These are phyloP conservation scores for Phytopythium boreale DNA, from an alignment of 352 stramenopile genomes.

Conservation along the genomic window DNA sequence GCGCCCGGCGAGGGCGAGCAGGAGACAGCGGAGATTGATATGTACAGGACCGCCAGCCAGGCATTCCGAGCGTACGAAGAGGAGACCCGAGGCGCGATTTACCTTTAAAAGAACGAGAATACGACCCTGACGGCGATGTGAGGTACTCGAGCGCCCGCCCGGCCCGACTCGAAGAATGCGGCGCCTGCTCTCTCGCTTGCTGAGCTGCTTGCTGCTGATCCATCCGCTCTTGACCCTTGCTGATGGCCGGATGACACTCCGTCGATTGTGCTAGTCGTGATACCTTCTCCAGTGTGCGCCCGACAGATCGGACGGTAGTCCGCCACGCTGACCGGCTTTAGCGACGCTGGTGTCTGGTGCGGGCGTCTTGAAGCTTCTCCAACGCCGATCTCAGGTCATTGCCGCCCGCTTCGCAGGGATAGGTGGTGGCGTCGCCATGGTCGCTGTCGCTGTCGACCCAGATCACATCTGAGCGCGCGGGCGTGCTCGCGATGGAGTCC, in stretches of 20 bases:
- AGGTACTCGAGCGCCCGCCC: conserved; percentile 2
- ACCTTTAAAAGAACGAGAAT: conserved; percentile 26
- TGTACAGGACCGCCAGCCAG: conserved; percentile 9
- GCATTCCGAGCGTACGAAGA: background rate
- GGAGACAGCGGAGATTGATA: conserved; percentile 12
- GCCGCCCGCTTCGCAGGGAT: background rate
- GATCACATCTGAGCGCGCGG: background rate
- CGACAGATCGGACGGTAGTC: background rate
- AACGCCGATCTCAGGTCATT: background rate
- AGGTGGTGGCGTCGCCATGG: background rate
- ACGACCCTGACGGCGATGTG: conserved; percentile 18
- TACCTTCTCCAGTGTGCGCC: background rate
- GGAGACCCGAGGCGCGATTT: conserved; percentile 1
- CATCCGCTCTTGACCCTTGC: background rate
- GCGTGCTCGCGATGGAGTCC: background rate
- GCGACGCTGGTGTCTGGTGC: background rate
- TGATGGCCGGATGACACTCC: background rate
- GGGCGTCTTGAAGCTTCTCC: background rate
- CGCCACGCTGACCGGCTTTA: background rate
- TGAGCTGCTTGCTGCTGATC: background rate
- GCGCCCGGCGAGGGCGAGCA: background rate
- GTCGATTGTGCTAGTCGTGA: background rate
- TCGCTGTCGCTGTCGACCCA: background rate
- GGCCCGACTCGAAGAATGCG: background rate
- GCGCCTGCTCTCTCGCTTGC: background rate